phyloP scores from a whole-genome alignment of 768 basidiomycete genomes.

The Auriscalpium orientale region DNA sequence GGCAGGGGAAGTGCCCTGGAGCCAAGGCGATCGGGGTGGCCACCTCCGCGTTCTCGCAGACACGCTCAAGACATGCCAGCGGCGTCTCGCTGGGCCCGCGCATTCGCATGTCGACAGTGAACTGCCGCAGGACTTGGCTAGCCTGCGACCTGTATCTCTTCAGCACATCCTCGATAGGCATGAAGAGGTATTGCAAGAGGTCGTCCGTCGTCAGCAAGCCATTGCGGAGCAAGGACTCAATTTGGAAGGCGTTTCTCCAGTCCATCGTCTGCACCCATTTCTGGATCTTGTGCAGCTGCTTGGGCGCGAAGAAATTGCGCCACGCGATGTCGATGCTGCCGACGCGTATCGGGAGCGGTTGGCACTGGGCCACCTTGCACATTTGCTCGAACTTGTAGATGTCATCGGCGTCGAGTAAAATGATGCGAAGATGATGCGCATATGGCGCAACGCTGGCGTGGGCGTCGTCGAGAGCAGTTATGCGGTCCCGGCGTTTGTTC shows the following conservation, averaged over 20 bases:
- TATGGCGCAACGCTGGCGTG: conserved; percentile 60
- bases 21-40: conserved; percentile 18
- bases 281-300: conserved; percentile 38
- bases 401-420: conserved; percentile 46
- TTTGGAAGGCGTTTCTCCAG: conserved; percentile 71
- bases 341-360: conserved; percentile 19
- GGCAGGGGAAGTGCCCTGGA: conserved; percentile 50
- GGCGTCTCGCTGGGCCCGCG: conserved; percentile 36
- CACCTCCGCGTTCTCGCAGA: conserved; percentile 19
- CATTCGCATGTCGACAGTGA: conserved; percentile 39
- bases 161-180: conserved; percentile 36
- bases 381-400: conserved; percentile 44
- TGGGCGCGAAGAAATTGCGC: conserved; percentile 43
- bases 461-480: conserved; percentile 49
- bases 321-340: conserved; percentile 40
- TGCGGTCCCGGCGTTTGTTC: conserved; percentile 45
- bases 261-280: conserved; percentile 38
- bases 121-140: conserved; percentile 46
- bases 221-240: conserved; percentile 62
- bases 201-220: conserved; percentile 55
- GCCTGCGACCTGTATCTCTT: conserved; percentile 25
- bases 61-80: conserved; percentile 37
- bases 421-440: conserved; percentile 60
- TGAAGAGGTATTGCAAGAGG: conserved; percentile 35
- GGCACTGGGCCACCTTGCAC: conserved; percentile 42